Percentiles rank a stretch among this genome's conserved stretches.
These are phyloP conservation scores for Andrographis paniculata DNA, from an alignment of 305 asterid genomes.

Conservation along the genomic window DNA sequence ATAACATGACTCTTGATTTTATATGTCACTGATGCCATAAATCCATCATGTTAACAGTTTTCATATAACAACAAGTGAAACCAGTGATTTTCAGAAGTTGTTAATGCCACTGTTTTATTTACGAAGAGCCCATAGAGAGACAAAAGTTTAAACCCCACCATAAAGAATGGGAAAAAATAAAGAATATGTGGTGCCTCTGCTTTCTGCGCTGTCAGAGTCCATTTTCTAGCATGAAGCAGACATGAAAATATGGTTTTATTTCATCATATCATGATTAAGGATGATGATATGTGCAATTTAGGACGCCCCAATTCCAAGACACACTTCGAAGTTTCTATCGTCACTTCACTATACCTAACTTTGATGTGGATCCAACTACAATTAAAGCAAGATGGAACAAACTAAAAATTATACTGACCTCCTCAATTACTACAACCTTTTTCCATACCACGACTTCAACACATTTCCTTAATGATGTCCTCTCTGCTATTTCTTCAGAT, in stretches of 20 bases:
- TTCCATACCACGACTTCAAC: not conserved
- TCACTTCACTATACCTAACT: not conserved
- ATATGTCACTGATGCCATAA: too few species aligned
- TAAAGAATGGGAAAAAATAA: not conserved
- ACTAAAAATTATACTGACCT: not conserved
- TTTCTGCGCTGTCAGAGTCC: conserved; percentile 19
- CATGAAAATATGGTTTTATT: conserved; percentile 11
- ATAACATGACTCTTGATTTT: too few species aligned
- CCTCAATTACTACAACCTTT: not conserved
- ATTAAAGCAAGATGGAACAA: not conserved
- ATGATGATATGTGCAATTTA: not conserved
- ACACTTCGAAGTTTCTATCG: not conserved
- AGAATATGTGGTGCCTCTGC: not conserved
- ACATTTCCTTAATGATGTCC: not conserved
- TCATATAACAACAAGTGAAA: too few species aligned
- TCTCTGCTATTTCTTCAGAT: not conserved
- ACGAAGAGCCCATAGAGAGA: not conserved
- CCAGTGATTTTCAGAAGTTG: too few species aligned
- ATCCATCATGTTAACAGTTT: too few species aligned
- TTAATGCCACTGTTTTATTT: too few species aligned
- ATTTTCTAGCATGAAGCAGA: conserved; percentile 19
- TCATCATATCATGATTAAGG: not conserved
- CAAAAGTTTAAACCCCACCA: not conserved
- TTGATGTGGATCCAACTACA: conserved; percentile 4
- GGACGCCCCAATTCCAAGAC: not conserved